A percentile compares a stretch with the other conserved stretches of the same genome.
Evolutionary conservation across 176 grass and related monocot species (phyloP).

Genomic region (Rhipidocladum racemiflorum): DNA sequence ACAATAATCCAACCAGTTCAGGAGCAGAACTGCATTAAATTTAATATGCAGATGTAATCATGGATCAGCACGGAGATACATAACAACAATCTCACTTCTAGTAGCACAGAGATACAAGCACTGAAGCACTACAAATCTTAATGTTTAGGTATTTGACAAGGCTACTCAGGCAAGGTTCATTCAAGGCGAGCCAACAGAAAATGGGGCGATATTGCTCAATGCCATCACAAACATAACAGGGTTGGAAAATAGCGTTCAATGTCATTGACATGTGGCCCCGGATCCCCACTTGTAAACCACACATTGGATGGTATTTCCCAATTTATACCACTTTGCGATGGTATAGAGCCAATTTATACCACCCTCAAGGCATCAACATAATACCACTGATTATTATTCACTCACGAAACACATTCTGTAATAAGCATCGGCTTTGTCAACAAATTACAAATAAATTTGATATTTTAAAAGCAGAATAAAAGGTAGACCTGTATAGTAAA

Average conservation of each 20-base stretch:
- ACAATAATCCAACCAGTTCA: constrained; percentile 81
- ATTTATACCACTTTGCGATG: not conserved
- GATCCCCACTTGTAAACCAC: not conserved
- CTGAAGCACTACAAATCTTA: constrained; percentile 8
- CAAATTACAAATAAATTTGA: constrained; percentile 20
- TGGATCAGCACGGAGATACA: not conserved
- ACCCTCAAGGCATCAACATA: not conserved
- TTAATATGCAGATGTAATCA: constrained; percentile 23
- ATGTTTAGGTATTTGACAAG: not conserved
- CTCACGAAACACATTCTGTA: not conserved
- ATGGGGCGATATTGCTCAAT: not conserved
- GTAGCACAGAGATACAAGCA: not conserved
- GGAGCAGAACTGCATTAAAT: constrained; percentile 76
- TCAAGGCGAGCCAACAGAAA: not conserved
- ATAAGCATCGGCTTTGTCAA: not conserved
- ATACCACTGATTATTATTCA: not conserved
- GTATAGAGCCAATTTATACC: not conserved
- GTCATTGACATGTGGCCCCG: not conserved
- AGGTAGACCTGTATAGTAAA: constrained; percentile 64
- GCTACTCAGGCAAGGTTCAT: not conserved
- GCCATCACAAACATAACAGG: not conserved
- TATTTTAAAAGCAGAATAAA: constrained; percentile 8
- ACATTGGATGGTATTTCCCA: not conserved
- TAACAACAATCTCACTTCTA: constrained; percentile 9
- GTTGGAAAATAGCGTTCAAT: constrained; percentile 7